Percentiles rank a stretch among this genome's conserved stretches.
Evolutionary conservation across 2,329 filamentous ascomycete species (phyloP).

Genomic region (Iodosphaeria phyllophila): DNA sequence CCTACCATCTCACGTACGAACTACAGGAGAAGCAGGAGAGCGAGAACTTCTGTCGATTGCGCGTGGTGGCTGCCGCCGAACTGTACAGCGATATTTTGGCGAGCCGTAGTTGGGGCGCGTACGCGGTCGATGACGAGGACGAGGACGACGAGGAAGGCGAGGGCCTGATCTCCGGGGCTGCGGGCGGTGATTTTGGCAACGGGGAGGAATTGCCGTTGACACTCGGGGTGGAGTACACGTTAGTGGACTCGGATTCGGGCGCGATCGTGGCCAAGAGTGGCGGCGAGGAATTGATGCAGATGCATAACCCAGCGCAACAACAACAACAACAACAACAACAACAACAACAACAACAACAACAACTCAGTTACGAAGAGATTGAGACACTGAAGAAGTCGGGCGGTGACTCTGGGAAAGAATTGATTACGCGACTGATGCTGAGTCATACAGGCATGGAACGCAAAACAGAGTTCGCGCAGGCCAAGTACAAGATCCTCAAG

Average conservation of each 20-base stretch:
- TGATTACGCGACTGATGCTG: constrained; percentile 82
- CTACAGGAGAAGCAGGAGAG: constrained; percentile 52
- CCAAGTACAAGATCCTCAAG: constrained; percentile 92
- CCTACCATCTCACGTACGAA: constrained; percentile 84
- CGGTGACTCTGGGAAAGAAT: constrained; percentile 63
- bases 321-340: too few species aligned
- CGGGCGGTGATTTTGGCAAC: too few species aligned
- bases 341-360: constrained; percentile 65
- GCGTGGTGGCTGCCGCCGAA: constrained; percentile 64
- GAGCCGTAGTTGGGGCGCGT: constrained; percentile 19
- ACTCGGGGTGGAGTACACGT: constrained; percentile 24
- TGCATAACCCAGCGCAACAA: too few species aligned
- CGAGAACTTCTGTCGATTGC: constrained; percentile 48
- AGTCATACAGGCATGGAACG: constrained; percentile 82
- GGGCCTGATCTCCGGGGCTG: too few species aligned
- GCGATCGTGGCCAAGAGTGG: constrained; percentile 35
- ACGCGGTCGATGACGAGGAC: constrained; percentile 16
- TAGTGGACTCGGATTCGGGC: constrained; percentile 25
- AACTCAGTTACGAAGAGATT: constrained; percentile 56
- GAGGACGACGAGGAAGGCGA: too few species aligned
- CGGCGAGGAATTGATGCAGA: constrained; percentile 39
- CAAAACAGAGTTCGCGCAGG: constrained; percentile 83
- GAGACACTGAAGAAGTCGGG: constrained; percentile 58
- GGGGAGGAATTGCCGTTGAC: constrained; percentile 26
- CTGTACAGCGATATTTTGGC: constrained; percentile 62